Conservation (phyloP, 768 basidiomycete genomes). For the Suillus ampliporus region DNA sequence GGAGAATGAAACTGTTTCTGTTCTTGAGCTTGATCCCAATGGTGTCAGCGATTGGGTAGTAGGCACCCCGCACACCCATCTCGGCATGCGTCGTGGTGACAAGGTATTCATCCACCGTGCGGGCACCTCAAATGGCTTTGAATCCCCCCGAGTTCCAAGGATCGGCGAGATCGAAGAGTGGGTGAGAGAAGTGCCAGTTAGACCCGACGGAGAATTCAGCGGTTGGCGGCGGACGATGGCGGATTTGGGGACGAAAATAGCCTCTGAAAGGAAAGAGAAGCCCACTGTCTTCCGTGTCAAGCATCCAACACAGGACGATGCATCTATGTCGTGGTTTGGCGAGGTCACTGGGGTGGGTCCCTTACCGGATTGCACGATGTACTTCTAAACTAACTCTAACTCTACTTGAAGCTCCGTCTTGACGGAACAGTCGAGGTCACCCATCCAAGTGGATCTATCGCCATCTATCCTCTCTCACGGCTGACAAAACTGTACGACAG, state of each 20-base stretch:
- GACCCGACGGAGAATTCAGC: constrained; percentile 53
- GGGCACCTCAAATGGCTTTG: constrained; percentile 74
- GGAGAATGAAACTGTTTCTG: constrained; percentile 69
- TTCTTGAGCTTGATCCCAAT: constrained; percentile 89
- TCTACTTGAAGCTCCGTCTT: constrained; percentile 59
- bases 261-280: constrained; percentile 49
- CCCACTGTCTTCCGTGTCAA: constrained; percentile 48
- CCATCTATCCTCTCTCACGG: constrained; percentile 64
- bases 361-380: constrained; percentile 13
- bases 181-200: constrained; percentile 66
- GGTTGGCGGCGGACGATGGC: constrained; percentile 80
- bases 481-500: constrained; percentile 83
- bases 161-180: constrained; percentile 87
- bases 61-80: constrained; percentile 52
- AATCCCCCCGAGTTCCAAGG: constrained; percentile 72
- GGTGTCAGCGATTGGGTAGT: constrained; percentile 62
- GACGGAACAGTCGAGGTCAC: constrained; percentile 78
- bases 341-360: constrained; percentile 76
- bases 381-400: constrained; percentile 15
- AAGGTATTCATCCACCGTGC: constrained; percentile 79
- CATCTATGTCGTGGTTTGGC: constrained; percentile 77
- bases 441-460: constrained; percentile 60
- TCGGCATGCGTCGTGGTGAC: constrained; percentile 85
- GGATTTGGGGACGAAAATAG: constrained; percentile 65
- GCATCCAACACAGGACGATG: constrained; percentile 45